These are phyloP conservation scores for Daldinia vernicosa DNA, from an alignment of 495 filamentous ascomycete species.

Conservation along the genomic window DNA sequence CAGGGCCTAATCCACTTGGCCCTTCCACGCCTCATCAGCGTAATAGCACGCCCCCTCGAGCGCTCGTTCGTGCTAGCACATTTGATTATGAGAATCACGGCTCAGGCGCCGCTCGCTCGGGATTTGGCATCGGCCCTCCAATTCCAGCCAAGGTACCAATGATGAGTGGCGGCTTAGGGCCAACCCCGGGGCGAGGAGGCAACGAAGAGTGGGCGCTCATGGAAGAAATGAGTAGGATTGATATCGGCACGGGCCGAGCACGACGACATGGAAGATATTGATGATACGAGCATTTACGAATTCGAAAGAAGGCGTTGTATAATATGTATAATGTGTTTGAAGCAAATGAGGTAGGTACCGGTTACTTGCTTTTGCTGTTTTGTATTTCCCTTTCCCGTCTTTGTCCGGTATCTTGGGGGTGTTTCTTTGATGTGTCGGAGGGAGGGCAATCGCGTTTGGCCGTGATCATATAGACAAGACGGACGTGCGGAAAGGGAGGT, in stretches of 20 bases:
- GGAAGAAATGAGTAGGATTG: constrained; percentile 82
- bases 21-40: constrained; percentile 55
- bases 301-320: constrained; percentile 34
- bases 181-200: constrained; percentile 43
- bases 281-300: constrained; percentile 32
- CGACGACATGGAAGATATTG: constrained; percentile 47
- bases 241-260: constrained; percentile 72
- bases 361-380: constrained; percentile 13
- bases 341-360: constrained; percentile 5
- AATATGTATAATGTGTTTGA: constrained; percentile 27
- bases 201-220: constrained; percentile 71
- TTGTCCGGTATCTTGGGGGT: constrained; percentile 11
- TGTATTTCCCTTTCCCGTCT: constrained; percentile 13
- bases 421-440: background rate
- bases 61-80: constrained; percentile 52
- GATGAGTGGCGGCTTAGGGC: constrained; percentile 57
- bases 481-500: constrained; percentile 9
- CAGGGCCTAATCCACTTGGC: constrained; percentile 53
- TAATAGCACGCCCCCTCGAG: constrained; percentile 54
- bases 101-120: constrained; percentile 33
- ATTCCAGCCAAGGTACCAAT: constrained; percentile 79
- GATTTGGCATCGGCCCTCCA: constrained; percentile 61
- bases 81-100: constrained; percentile 59
- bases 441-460: background rate
- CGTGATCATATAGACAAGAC: constrained; percentile 23